phyloP scores from a whole-genome alignment of 2,329 filamentous ascomycete species.

The Epichloe scottii region DNA sequence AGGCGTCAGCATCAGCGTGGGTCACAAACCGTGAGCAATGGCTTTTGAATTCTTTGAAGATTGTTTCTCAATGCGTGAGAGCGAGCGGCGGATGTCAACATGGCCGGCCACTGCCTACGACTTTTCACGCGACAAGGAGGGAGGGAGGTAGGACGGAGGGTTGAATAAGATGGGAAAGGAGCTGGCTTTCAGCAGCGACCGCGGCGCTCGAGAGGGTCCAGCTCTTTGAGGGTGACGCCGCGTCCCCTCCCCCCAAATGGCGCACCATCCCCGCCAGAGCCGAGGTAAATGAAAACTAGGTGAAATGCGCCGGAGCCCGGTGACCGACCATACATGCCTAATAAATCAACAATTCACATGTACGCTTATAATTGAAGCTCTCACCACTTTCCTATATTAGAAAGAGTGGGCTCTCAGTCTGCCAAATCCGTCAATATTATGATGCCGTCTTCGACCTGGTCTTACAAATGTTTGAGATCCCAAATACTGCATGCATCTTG shows the following conservation, averaged over 20 bases:
- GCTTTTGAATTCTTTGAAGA: conserved; percentile 18
- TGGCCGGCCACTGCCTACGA: conserved; percentile 14
- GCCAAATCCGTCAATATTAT: neutral
- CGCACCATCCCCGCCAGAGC: neutral
- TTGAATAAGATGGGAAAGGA: neutral
- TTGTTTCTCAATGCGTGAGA: conserved; percentile 21
- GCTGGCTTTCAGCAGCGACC: conserved; percentile 2
- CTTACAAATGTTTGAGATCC: neutral
- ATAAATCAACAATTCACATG: neutral
- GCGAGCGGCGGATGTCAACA: conserved; percentile 23
- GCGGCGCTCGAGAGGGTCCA: neutral
- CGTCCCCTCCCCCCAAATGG: neutral
- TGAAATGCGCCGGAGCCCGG: neutral
- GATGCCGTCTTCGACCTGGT: neutral
- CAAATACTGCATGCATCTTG: too few species aligned
- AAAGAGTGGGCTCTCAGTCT: too few species aligned
- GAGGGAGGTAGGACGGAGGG: neutral
- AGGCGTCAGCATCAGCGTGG: neutral
- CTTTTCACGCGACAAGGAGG: neutral
- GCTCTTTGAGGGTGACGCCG: neutral
- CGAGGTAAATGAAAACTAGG: conserved; percentile 2
- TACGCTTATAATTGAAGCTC: too few species aligned
- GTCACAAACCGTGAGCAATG: conserved; percentile 5
- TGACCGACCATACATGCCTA: neutral
- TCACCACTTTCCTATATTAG: too few species aligned